Base-by-base conservation (phyloP, 441 rosid species). In the Pelargonium australe region DNA sequence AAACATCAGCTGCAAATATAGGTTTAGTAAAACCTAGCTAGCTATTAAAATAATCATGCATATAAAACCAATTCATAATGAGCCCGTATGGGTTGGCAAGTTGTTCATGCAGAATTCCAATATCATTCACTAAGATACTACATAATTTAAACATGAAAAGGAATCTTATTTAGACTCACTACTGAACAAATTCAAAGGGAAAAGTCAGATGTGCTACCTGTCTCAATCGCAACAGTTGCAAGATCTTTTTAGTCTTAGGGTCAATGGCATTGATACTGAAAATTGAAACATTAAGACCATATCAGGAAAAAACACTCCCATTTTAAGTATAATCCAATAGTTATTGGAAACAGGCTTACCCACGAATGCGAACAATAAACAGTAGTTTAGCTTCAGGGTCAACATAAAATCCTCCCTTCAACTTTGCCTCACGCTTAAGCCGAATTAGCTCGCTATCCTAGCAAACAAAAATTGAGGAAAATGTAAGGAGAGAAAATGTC, bases 401-500 rank as follows among this genome's bases (percentile, higher is more conserved):
- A 2, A 89, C 97, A 75, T 91, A 91, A 71, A 89, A 89, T 3
- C 92, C 94, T 8, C 97, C 96, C 61, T 88, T 89, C 61, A 89
- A 70, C 80, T 88, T 91, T 0, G 97, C 97, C 78, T 87, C 89
- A 1, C 96, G 84, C 79, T 87, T 91, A 83, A 91, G 74, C 10
- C 65, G 72, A 70, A 87, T 87, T 70, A 87, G 51, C 67, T 88
- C 86, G 49, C 65, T 85, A 43, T 87, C 87, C 87, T 80, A 68
- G 63, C 12, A 13, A 16, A 63, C 4, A 31, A 51, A 0, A 45
- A 0, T 20, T 23, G 0, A 63, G 6, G 4, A 0, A 31, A 58
- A n/a, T 64, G 13, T 14, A 41, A 20, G 57, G 3, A 73, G 25
- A 37, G 10, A 10, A 10, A 45, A 14, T 12, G 0, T 16, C 14